Percentiles rank a stretch among this genome's conserved stretches.
These are phyloP conservation scores for Dactylellina drechsleri DNA, from an alignment of 2,329 filamentous ascomycete species.

Conservation along the genomic window DNA sequence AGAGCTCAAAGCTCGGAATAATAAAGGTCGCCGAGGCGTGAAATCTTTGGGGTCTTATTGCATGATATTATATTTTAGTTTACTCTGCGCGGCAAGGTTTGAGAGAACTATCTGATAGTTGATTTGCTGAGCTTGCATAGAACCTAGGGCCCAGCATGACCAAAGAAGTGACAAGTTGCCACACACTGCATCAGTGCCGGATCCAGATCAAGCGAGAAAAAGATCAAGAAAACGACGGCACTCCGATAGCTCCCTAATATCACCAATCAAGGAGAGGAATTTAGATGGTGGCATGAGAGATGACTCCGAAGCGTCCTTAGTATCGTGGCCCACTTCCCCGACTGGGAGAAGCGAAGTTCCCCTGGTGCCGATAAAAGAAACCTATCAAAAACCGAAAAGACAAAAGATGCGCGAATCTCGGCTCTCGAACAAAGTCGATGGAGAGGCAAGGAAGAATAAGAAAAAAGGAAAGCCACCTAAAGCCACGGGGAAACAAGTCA, in stretches of 20 bases:
- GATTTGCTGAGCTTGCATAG: slow-evolving; percentile 49
- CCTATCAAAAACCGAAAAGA: slow-evolving; percentile 41
- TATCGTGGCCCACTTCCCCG: slow-evolving; percentile 44
- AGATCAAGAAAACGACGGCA: slow-evolving; percentile 38
- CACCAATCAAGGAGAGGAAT: slow-evolving; percentile 49
- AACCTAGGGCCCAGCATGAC: slow-evolving; percentile 16
- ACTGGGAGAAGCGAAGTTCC: slow-evolving; percentile 15
- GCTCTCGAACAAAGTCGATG: slow-evolving; percentile 28
- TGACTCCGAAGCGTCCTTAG: slow-evolving; percentile 35
- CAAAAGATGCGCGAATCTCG: slow-evolving; percentile 53
- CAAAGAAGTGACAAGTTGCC: slow-evolving; percentile 25
- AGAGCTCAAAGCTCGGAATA: neutral
- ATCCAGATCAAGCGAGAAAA: slow-evolving; percentile 19
- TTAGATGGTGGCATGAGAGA: slow-evolving; percentile 27
- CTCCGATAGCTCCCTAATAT: slow-evolving; percentile 46
- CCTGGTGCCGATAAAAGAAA: slow-evolving; percentile 10
- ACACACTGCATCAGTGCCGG: slow-evolving; percentile 36
- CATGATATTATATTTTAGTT: slow-evolving; percentile 28
- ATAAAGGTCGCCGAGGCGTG: slow-evolving; percentile 44
- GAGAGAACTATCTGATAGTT: slow-evolving; percentile 29
- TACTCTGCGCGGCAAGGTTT: slow-evolving; percentile 19
- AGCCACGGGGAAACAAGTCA: slow-evolving; percentile 15
- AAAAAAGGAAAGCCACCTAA: slow-evolving; percentile 38
- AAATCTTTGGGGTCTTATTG: slow-evolving; percentile 23
- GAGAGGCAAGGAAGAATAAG: neutral